Conservation (phyloP, 2,329 filamentous ascomycete species). For the Aspergillus brunneoviolaceus region DNA sequence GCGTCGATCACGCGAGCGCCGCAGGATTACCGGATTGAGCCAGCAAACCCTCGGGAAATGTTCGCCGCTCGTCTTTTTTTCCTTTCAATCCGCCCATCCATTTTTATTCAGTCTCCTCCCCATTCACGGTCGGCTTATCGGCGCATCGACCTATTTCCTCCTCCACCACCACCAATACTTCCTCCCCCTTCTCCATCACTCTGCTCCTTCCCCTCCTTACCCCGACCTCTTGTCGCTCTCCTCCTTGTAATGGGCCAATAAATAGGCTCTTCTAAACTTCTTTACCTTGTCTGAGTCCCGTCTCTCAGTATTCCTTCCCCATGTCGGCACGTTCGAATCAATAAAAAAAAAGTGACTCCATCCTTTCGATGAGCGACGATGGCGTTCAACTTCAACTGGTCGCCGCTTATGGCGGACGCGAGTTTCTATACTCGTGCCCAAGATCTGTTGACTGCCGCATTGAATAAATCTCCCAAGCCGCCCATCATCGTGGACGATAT, state of each 20-base stretch:
- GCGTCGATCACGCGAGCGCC: constrained; percentile 24
- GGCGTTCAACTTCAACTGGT: constrained; percentile 99
- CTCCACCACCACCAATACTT: constrained; percentile 1
- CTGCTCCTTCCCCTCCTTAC: constrained; percentile 3
- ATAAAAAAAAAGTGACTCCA: constrained; percentile 10
- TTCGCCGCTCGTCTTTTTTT: constrained; percentile 10
- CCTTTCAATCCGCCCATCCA: constrained; percentile 7
- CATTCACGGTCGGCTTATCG: constrained; percentile 22
- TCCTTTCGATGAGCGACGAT: constrained; percentile 54
- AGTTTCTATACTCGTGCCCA: constrained; percentile 85
- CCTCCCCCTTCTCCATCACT: constrained; percentile 9
- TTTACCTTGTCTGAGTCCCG: not conserved
- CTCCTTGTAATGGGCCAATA: not conserved
- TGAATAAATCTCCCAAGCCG: constrained; percentile 97
- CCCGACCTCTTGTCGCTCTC: constrained; percentile 8
- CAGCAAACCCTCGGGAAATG: constrained; percentile 17
- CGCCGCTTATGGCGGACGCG: constrained; percentile 93
- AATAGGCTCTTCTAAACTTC: not conserved
- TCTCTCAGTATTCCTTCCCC: not conserved
- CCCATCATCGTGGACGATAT: constrained; percentile 99
- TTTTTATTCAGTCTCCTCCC: constrained; percentile 14
- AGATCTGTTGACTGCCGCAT: constrained; percentile 87
- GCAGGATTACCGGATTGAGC: constrained; percentile 1
- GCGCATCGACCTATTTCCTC: constrained; percentile 22
- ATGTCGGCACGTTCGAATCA: constrained; percentile 6